Conservation (phyloP, 495 filamentous ascomycete species). For the Astrothelium macrocarpum region DNA sequence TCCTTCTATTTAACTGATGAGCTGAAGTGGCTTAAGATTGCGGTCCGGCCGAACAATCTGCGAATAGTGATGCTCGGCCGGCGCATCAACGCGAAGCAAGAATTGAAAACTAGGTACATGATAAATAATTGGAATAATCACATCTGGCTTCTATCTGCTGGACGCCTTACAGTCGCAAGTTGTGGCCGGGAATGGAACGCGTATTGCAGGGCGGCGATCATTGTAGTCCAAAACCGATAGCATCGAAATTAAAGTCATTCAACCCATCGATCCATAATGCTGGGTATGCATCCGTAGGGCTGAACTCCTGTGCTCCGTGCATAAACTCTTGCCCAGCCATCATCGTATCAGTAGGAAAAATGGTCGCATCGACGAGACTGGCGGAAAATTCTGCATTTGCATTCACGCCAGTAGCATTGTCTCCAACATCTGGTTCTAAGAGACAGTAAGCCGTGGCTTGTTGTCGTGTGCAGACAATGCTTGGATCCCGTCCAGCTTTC, state of each 20-base stretch:
- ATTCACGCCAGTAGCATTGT: neutral
- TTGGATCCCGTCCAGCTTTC: slow-evolving; percentile 8
- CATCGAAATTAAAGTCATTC: slow-evolving; percentile 2
- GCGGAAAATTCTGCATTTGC: neutral
- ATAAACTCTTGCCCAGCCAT: neutral
- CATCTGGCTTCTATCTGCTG: neutral
- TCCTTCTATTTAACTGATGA: too few relatives aligned
- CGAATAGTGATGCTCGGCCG: neutral
- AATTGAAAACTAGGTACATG: neutral
- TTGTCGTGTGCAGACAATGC: slow-evolving; percentile 7
- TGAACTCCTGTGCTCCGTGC: neutral
- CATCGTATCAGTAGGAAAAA: slow-evolving; percentile 3
- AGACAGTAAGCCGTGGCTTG: slow-evolving; percentile 6
- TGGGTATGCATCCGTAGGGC: neutral
- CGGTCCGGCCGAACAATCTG: neutral
- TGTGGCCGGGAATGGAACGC: neutral
- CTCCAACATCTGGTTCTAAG: neutral
- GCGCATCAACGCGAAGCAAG: neutral
- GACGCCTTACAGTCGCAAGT: neutral
- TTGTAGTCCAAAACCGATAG: neutral
- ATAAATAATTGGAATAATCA: neutral
- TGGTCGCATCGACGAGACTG: neutral
- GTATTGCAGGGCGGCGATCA: neutral
- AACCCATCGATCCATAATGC: neutral
- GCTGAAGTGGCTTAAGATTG: neutral